Evolutionary conservation across 2,329 filamentous ascomycete genomes (phyloP), one percentile per base, ranked within the genome.

Genomic region (Neobulgaria alba): DNA sequence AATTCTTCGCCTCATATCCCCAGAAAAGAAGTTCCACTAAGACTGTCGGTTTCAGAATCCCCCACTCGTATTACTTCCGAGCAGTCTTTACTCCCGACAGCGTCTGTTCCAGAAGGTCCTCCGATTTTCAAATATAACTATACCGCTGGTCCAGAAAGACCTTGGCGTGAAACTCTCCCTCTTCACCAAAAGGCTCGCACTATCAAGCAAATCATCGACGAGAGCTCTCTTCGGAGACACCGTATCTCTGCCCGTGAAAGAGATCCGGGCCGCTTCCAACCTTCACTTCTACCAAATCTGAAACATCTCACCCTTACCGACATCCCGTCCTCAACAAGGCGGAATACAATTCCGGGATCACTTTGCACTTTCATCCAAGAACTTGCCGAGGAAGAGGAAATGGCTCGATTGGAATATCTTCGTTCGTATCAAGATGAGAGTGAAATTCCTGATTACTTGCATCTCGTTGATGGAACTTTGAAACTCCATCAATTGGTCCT

Each of bases 301-400:
- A 49, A 50, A 29, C 40, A 35, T 3, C 36, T 52, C 1, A 45
- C 36, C 3, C 15, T 52, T 10, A 52, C 46, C 4, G 39, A 48
- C 17, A 33, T 52, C 14, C 50, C 46, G 12, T 41, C 38, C 1
- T 46, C 39, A 29, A 49, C 45, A 5, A 34, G 33, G 8, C 33
- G 39, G 4, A 41, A 31, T 3, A 36, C 35, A 10, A 35, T 49
- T 10, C 38, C 41, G 10, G 33, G 46, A 8, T 40, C 43, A 2
- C 33, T 52, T n/a, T 19, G 33, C 1, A 29, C 46, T 3, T 48
- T 50, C 15, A 48, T 52, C 10, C 48, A 48, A 36, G 45, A 52
- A 39, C 44, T 43, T 21, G 50, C 48, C 7, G 50, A 51, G 29
- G 46, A 49, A 29, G 45, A 48, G 42, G 42, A 50, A 29, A 33